Conservation (phyloP, 495 filamentous ascomycete species). For the Collariella sp. region DNA sequence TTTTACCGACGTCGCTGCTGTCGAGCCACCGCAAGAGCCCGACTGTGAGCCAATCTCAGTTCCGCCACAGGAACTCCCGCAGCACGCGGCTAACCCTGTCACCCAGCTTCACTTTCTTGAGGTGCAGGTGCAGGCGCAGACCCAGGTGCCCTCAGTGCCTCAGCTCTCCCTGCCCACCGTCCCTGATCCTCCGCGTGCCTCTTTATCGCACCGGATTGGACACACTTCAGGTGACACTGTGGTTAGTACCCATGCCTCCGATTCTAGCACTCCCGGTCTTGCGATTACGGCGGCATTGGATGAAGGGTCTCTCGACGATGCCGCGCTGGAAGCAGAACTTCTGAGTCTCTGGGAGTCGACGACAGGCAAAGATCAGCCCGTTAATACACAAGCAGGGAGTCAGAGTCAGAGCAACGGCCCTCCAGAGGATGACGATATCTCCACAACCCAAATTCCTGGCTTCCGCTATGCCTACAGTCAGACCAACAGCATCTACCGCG, state of each 20-base stretch:
- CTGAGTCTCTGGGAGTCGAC: constrained; percentile 3
- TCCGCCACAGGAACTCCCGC: constrained; percentile 2
- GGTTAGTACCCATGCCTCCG: constrained; percentile 23
- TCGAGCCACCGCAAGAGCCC: neutral
- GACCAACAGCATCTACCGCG: neutral
- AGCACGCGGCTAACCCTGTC: constrained; percentile 9
- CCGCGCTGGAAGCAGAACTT: constrained; percentile 11
- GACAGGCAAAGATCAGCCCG: constrained; percentile 5
- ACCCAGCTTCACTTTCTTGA: constrained; percentile 5
- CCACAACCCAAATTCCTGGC: constrained; percentile 5
- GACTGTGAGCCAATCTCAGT: constrained; percentile 8
- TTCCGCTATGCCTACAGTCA: constrained; percentile 12
- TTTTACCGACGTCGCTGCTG: constrained; percentile 14
- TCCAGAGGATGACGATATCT: neutral
- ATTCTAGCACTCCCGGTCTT: neutral
- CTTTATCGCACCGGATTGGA: constrained; percentile 20
- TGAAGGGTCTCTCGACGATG: constrained; percentile 2
- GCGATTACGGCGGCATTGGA: neutral
- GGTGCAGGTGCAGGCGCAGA: neutral
- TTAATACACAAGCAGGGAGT: constrained; percentile 18
- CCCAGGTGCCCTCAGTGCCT: neutral
- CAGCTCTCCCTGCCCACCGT: constrained; percentile 17
- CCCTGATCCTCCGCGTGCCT: constrained; percentile 22
- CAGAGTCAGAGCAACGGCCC: neutral
- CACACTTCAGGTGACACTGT: constrained; percentile 25